Percentiles rank a stretch among this genome's conserved stretches.
Conservation (phyloP, 257 asterid species). For the Jacaranda copaia region DNA sequence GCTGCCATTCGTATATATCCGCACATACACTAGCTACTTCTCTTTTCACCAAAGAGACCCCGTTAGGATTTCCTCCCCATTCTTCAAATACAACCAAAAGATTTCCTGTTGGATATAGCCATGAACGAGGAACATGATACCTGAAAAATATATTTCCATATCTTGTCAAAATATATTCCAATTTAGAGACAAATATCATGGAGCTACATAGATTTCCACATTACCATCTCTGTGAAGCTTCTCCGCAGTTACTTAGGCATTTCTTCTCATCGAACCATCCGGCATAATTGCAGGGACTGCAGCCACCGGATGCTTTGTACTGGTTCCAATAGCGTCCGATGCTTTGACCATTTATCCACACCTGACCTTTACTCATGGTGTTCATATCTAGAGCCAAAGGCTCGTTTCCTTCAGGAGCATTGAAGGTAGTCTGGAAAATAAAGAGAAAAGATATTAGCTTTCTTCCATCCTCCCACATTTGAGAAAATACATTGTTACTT, state of each 20-base stretch:
- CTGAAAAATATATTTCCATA: constrained; percentile 42
- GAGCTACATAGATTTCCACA: background rate
- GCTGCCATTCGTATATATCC: constrained; percentile 89
- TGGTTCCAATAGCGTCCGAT: constrained; percentile 89
- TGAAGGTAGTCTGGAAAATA: constrained; percentile 71
- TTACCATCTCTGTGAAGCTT: constrained; percentile 94
- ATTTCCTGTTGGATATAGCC: constrained; percentile 81
- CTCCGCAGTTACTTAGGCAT: constrained; percentile 81
- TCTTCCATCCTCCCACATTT: no score
- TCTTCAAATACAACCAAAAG: constrained; percentile 86
- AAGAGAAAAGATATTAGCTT: background rate
- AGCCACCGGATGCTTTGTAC: constrained; percentile 77
- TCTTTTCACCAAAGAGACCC: constrained; percentile 73
- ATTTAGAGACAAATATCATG: background rate
- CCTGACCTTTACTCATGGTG: constrained; percentile 96
- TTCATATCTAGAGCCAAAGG: constrained; percentile 95
- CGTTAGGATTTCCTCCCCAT: constrained; percentile 91
- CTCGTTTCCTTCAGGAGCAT: constrained; percentile 82
- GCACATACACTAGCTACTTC: constrained; percentile 79
- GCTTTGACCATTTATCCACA: constrained; percentile 94
- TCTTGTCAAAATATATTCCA: constrained; percentile 24
- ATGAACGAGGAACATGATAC: constrained; percentile 95
- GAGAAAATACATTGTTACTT: no score
- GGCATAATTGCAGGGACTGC: constrained; percentile 79
- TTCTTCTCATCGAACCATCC: constrained; percentile 79